phyloP scores from a whole-genome alignment of 257 asterid genomes.

The Paulownia fortunei region DNA sequence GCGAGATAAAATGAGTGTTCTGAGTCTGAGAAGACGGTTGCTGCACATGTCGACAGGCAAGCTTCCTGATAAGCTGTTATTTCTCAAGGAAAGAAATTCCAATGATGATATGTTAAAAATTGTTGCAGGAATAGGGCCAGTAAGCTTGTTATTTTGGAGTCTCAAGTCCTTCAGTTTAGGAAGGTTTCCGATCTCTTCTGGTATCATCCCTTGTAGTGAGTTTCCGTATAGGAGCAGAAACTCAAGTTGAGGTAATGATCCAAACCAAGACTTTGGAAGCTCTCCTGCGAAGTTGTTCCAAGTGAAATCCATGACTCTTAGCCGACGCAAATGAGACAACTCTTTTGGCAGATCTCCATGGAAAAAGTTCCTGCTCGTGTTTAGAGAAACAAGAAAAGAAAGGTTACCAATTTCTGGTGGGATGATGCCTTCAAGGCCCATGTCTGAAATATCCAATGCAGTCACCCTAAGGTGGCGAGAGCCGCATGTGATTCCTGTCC shows the following conservation, averaged over 20 bases:
- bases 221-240: background rate
- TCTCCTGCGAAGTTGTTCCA: background rate
- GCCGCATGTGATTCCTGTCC: slow-evolving; percentile 29
- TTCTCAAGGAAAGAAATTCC: background rate
- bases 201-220: background rate
- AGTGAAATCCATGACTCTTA: background rate
- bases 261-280: background rate
- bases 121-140: slow-evolving; percentile 23
- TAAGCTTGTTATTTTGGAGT: background rate
- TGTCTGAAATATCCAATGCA: slow-evolving; percentile 1
- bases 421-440: slow-evolving; percentile 26
- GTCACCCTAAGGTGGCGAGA: slow-evolving; percentile 21
- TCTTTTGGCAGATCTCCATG: slow-evolving; percentile 5
- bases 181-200: slow-evolving; percentile 12
- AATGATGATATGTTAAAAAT: slow-evolving; percentile 31
- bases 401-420: slow-evolving; percentile 27
- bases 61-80: slow-evolving; percentile 17
- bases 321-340: background rate
- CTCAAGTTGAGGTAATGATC: background rate
- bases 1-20: background rate
- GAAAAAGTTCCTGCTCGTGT: slow-evolving; percentile 24
- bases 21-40: background rate
- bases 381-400: slow-evolving; percentile 26
- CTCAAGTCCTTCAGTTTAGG: background rate
- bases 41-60: background rate